Base-by-base conservation (phyloP, 768 basidiomycete species). In the Hortiboletus flavorubellus region DNA sequence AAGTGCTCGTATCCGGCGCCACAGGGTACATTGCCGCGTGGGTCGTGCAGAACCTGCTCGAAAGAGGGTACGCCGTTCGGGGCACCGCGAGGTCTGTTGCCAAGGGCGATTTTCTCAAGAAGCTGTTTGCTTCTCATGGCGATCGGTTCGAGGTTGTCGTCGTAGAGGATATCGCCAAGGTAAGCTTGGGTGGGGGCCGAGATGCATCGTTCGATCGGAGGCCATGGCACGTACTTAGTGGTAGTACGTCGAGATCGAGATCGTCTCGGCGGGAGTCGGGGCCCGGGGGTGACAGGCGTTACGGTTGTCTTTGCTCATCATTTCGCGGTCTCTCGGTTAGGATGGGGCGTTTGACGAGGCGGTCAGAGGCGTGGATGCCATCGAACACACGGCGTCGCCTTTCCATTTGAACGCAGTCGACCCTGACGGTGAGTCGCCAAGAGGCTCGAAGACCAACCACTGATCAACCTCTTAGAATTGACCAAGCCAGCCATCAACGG, bases 271-370 rank as follows among this genome's bases (percentile, higher is more conserved):
- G 49, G 39, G 29, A 11, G 12, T 18, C 15, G 46, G n/a, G n/a
- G n/a, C n/a, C n/a, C n/a, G n/a, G n/a, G 7, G 26, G 26, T 4
- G 37, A 4, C 16, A 31, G 29, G 46, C 18, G 18, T 10, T 2
- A 37, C 10, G 0, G 5, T 6, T 14, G 15, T 16, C 12, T 38
- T 8, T 51, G 9, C 35, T 54, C 2, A 49, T 46, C 34, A 5
- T 21, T 6, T 33, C 11, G 1, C 26, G 34, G 0, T n/a, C 1
- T 14, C 16, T 44, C 42, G 16, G 29, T 18, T 34, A 85, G 83
- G 78, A 78, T 3, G 82, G 81, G 8, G 87, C 85, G 1, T 94
- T 91, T 58, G 89, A 93, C 65, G 83, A 89, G 48, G 89, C 84
- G 0, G 86, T 92, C 55, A 81, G 84, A 66, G 89, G 79, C 1